Evolutionary conservation across 2,329 filamentous ascomycete species (phyloP).

Genomic region (Trematosphaeria pertusa): DNA sequence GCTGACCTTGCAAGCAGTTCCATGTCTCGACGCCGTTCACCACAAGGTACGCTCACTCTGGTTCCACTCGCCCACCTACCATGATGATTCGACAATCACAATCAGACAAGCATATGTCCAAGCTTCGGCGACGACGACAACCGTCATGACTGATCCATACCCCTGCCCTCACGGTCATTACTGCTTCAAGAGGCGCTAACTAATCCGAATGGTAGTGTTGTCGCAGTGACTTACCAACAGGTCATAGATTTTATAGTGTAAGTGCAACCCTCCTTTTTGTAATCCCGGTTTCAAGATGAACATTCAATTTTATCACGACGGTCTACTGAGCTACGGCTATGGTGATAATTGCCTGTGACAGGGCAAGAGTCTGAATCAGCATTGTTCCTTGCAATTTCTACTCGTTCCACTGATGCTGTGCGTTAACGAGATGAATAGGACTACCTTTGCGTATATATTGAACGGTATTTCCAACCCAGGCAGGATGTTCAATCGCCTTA

Average conservation of each 20-base stretch:
- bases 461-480: no score
- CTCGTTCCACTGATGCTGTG: neutral
- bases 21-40: constrained; percentile 11
- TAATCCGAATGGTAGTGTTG: constrained; percentile 27
- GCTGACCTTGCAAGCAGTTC: no score
- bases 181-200: constrained; percentile 21
- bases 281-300: constrained; percentile 43
- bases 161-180: constrained; percentile 22
- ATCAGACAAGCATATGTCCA: constrained; percentile 98
- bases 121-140: constrained; percentile 66
- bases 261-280: constrained; percentile 8
- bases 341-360: constrained; percentile 83
- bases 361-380: constrained; percentile 58
- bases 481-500: no score
- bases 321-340: constrained; percentile 83
- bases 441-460: no score
- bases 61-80: constrained; percentile 9
- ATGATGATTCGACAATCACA: constrained; percentile 84
- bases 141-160: constrained; percentile 44
- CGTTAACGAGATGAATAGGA: no score
- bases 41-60: constrained; percentile 25
- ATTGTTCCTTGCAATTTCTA: neutral
- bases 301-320: constrained; percentile 73
- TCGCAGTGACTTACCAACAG: neutral
- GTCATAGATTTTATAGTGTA: constrained; percentile 13